Conservation (phyloP, 2,329 filamentous ascomycete genomes). For the Esteya vermicola region DNA sequence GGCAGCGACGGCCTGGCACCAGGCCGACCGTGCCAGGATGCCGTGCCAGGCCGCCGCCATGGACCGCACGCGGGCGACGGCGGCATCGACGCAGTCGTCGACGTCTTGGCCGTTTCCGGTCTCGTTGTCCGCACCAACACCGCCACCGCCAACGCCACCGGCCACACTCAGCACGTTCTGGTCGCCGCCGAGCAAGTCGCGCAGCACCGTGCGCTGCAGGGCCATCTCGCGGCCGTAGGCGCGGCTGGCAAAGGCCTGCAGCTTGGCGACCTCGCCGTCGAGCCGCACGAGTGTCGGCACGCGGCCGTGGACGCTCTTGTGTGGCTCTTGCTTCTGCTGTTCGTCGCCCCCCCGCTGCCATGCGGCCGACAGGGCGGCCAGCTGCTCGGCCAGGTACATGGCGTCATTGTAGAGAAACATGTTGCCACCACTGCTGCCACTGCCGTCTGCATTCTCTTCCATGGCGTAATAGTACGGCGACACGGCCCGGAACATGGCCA, state of each 20-base stretch:
- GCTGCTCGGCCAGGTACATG: slow-evolving; percentile 44
- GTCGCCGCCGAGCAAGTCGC: slow-evolving; percentile 43
- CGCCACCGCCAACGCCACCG: not conserved
- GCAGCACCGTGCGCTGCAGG: slow-evolving; percentile 45
- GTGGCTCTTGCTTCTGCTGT: no score
- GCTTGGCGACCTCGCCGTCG: slow-evolving; percentile 43
- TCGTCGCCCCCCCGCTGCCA: slow-evolving; percentile 42
- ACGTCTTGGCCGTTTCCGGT: slow-evolving; percentile 24
- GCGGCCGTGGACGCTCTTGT: slow-evolving; percentile 30
- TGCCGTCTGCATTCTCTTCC: no score
- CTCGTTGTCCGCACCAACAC: not conserved
- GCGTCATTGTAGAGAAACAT: slow-evolving; percentile 60
- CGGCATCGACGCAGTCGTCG: slow-evolving; percentile 36
- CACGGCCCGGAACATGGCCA: slow-evolving; percentile 69
- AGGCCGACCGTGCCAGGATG: slow-evolving; percentile 45
- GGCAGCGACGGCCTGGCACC: slow-evolving; percentile 47
- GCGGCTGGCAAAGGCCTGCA: slow-evolving; percentile 45
- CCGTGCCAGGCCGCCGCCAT: slow-evolving; percentile 42
- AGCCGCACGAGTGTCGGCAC: slow-evolving; percentile 41
- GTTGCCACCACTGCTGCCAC: slow-evolving; percentile 43
- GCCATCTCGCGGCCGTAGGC: slow-evolving; percentile 48
- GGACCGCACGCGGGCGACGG: slow-evolving; percentile 35
- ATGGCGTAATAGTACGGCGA: slow-evolving; percentile 60
- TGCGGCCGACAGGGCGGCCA: slow-evolving; percentile 30
- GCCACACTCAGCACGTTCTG: slow-evolving; percentile 38